Conservation (phyloP, 2,329 filamentous ascomycete species). For the Alternaria postmessia region DNA sequence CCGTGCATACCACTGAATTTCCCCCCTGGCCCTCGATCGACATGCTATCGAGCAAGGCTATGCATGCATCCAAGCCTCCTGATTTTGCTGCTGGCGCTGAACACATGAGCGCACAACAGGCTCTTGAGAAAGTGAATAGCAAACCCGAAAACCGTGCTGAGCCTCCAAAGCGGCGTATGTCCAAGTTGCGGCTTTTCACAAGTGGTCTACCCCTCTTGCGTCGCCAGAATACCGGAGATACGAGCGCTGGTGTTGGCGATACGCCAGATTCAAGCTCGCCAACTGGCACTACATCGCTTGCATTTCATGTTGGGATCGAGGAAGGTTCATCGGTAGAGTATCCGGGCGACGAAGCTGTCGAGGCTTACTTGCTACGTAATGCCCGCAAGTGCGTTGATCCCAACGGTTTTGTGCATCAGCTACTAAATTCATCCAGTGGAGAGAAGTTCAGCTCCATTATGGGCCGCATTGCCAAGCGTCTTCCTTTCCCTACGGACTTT, state of each 20-base stretch:
- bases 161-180: slow-evolving; percentile 25
- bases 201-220: slow-evolving; percentile 30
- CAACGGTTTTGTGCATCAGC: background rate
- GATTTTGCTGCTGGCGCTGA: slow-evolving; percentile 6
- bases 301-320: slow-evolving; percentile 1
- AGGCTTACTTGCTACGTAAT: slow-evolving; percentile 22
- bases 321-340: background rate
- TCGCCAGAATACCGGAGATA: slow-evolving; percentile 30
- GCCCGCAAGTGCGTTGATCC: slow-evolving; percentile 25
- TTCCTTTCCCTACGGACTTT: slow-evolving; percentile 27
- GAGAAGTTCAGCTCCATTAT: slow-evolving; percentile 24
- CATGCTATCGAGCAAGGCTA: background rate
- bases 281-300: background rate
- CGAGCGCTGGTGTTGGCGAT: slow-evolving; percentile 14
- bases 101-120: slow-evolving; percentile 19
- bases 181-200: slow-evolving; percentile 28
- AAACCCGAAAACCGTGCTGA: background rate
- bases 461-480: slow-evolving; percentile 21
- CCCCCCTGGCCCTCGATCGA: slow-evolving; percentile 27
- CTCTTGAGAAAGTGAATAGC: slow-evolving; percentile 12
- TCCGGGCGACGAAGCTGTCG: slow-evolving; percentile 20
- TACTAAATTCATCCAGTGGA: slow-evolving; percentile 18
- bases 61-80: background rate
- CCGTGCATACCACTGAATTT: background rate
- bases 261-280: slow-evolving; percentile 8